Evolutionary conservation across 2,329 filamentous ascomycete species (phyloP).

Genomic region (Xylariaceae sp.): DNA sequence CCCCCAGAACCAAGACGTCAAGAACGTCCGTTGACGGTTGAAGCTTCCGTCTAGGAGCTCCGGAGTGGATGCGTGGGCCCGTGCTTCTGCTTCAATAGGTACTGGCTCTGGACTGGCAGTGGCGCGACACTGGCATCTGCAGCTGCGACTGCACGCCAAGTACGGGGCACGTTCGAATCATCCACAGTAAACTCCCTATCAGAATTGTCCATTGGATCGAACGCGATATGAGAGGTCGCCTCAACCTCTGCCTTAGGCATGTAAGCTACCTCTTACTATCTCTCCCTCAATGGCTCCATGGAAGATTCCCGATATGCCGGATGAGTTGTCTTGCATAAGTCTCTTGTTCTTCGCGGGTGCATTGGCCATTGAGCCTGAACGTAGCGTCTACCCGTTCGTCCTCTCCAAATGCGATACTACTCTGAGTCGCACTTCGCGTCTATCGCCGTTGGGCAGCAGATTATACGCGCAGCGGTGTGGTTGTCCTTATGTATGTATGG

Average conservation of each 20-base stretch:
- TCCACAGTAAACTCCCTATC: too few species aligned
- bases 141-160: too few species aligned
- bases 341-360: constrained; percentile 13
- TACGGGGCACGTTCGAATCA: too few species aligned
- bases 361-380: constrained; percentile 17
- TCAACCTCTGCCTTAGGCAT: constrained; percentile 10
- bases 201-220: constrained; percentile 1
- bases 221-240: constrained; percentile 17
- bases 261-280: too few species aligned
- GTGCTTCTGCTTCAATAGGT: constrained; percentile 5
- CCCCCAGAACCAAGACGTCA: too few species aligned
- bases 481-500: background rate
- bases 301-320: constrained; percentile 7
- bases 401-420: constrained; percentile 20
- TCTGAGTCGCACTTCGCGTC: constrained; percentile 15
- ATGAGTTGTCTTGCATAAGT: constrained; percentile 27
- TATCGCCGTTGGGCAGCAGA: constrained; percentile 20
- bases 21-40: too few species aligned
- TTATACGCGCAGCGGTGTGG: constrained; percentile 4
- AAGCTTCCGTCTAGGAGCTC: too few species aligned
- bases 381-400: constrained; percentile 18
- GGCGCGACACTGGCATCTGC: too few species aligned
- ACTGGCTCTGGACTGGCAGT: too few species aligned
- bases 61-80: background rate
- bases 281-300: constrained; percentile 2